These are phyloP conservation scores for Ophiocordyceps camponoti-saundersi DNA, from an alignment of 2,329 filamentous ascomycete species.

Conservation along the genomic window DNA sequence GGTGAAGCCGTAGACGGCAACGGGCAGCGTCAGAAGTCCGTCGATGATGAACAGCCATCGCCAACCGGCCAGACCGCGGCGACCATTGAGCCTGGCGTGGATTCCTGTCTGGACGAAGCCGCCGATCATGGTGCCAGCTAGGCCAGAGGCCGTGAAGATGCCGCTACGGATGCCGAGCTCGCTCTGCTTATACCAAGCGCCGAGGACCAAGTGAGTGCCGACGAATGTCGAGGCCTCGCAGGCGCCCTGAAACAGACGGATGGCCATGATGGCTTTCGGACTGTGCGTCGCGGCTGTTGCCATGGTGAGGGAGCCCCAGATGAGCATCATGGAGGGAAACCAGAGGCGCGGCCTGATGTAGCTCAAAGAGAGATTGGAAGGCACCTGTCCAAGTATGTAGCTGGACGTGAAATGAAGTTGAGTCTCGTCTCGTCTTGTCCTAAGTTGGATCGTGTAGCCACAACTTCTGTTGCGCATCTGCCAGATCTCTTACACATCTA, in stretches of 20 bases:
- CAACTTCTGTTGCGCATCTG: too few species aligned
- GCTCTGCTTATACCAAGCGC: slow-evolving; percentile 40
- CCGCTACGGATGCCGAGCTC: slow-evolving; percentile 47
- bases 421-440: neutral
- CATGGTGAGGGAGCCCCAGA: slow-evolving; percentile 50
- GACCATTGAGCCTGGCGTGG: slow-evolving; percentile 23
- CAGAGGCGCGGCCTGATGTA: slow-evolving; percentile 46
- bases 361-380: slow-evolving; percentile 43
- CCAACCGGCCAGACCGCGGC: slow-evolving; percentile 44
- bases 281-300: slow-evolving; percentile 21
- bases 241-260: slow-evolving; percentile 22
- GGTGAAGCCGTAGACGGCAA: slow-evolving; percentile 17
- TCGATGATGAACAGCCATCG: slow-evolving; percentile 57
- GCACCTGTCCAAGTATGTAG: slow-evolving; percentile 39
- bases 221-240: slow-evolving; percentile 22
- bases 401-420: slow-evolving; percentile 3
- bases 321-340: slow-evolving; percentile 45
- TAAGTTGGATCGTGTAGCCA: too few species aligned
- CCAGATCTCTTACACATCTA: neutral
- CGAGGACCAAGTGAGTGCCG: slow-evolving; percentile 24
- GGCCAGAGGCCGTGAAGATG: slow-evolving; percentile 43
- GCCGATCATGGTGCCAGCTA: slow-evolving; percentile 32
- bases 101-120: slow-evolving; percentile 49
- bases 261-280: slow-evolving; percentile 18
- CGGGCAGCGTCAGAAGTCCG: slow-evolving; percentile 28